Evolutionary conservation across 441 rosid species (phyloP), one percentile per base, ranked within the genome.

Genomic region (Macaranga tanarius): DNA sequence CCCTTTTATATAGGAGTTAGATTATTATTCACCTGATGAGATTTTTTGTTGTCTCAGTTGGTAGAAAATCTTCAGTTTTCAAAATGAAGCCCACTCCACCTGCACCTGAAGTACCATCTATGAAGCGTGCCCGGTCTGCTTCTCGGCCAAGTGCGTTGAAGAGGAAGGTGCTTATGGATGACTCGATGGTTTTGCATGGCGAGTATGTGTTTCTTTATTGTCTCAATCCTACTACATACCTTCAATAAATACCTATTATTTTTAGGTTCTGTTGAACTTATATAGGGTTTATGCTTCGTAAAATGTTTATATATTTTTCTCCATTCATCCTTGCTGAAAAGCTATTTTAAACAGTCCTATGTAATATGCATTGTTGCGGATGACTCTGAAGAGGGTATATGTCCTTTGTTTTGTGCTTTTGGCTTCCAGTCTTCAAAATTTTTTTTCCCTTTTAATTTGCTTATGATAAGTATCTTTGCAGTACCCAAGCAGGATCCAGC

Each of bases 91-190:
- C 93, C 31, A 87, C 92, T 50, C 97, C 89, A 62, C 79, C 90
- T 61, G 87, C 81, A 20, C 84, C 79, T 79, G 93, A 90, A 82
- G 72, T 83, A 67, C 81, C 82, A 70, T 73, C 96, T 38, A 77
- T 77, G 69, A 96, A 96, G 79, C 96, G 96, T 62, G 48, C 73
- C 31, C 86, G 88, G 59, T 54, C 88, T 78, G 82, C 88, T 72
- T 79, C 89, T 23, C 91, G 89, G 48, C 74, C 91, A 71, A 86
- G 85, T 81, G 80, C 86, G 66, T 73, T 81, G 42, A 96, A 92
- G 90, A 92, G 98, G 86, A 96, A 96, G 90, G 93, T 91, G 83
- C 88, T 89, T 68, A 83, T 93, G 87, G 99, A 96, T 78, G 98
- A 96, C 75, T 79, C 85, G 26, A 90, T 93, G 98, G 98, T 93